Conservation (phyloP, 495 filamentous ascomycete species). For the Daldinia concentrica region DNA sequence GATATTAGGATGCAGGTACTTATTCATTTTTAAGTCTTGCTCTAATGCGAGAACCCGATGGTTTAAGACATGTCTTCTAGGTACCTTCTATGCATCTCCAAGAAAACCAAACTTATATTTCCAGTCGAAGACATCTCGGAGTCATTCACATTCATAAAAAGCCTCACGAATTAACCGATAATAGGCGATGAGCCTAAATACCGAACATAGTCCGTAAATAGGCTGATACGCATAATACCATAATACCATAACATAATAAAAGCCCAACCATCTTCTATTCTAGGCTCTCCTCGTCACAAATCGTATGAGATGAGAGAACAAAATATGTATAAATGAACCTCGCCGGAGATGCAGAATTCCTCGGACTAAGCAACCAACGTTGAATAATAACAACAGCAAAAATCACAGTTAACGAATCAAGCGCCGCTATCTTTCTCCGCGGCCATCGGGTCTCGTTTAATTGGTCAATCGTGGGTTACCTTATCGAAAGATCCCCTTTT, state of each 20-base stretch:
- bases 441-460: constrained; percentile 7
- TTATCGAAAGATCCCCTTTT: constrained; percentile 19
- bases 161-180: background rate
- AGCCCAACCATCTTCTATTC: background rate
- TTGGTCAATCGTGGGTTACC: constrained; percentile 21
- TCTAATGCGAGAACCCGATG: background rate
- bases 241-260: constrained; percentile 1
- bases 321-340: background rate
- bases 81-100: background rate
- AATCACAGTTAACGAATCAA: too few species aligned
- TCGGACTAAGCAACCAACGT: constrained; percentile 8
- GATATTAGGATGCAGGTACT: background rate
- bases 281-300: background rate
- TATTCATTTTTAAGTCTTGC: background rate
- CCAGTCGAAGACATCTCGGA: background rate
- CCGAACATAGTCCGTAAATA: background rate
- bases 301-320: background rate
- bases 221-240: background rate
- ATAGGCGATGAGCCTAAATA: background rate
- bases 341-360: constrained; percentile 32
- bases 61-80: background rate
- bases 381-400: background rate
- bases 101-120: background rate
- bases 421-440: constrained; percentile 30
- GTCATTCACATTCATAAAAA: background rate